Conservation (phyloP, 2,329 filamentous ascomycete genomes). For the Claviceps sp. region DNA sequence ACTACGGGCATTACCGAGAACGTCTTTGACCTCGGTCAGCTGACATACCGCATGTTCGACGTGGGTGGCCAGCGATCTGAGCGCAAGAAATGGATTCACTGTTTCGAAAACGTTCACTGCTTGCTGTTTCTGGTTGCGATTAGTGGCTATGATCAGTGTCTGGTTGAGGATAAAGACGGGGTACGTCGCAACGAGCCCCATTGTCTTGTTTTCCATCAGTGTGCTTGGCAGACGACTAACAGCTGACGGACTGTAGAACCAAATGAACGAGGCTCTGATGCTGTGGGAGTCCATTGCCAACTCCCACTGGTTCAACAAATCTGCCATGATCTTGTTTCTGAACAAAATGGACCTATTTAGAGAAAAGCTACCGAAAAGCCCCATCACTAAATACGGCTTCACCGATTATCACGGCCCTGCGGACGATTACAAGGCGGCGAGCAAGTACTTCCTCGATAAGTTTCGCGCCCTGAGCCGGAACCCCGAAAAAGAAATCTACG, state of each 20-base stretch:
- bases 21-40: constrained; percentile 85
- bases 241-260: constrained; percentile 43
- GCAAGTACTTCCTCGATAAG: constrained; percentile 72
- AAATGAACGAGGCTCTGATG: constrained; percentile 86
- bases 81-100: constrained; percentile 99
- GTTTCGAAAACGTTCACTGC: constrained; percentile 89
- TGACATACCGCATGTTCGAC: constrained; percentile 96
- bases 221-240: background rate
- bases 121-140: constrained; percentile 89
- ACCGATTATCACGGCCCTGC: constrained; percentile 64
- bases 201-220: background rate
- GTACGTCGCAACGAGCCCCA: constrained; percentile 37
- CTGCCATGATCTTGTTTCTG: constrained; percentile 69
- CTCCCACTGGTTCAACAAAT: constrained; percentile 74
- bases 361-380: constrained; percentile 57
- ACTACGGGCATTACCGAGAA: constrained; percentile 96
- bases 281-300: constrained; percentile 77
- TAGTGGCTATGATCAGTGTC: constrained; percentile 89
- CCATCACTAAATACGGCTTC: constrained; percentile 61
- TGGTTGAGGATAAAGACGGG: constrained; percentile 92
- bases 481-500: constrained; percentile 49
- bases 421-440: constrained; percentile 59
- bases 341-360: constrained; percentile 84
- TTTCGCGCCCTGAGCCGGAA: constrained; percentile 65
- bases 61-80: constrained; percentile 92